Conservation (phyloP, 2,329 filamentous ascomycete genomes). For the Exophiala phaeomuriformis region DNA sequence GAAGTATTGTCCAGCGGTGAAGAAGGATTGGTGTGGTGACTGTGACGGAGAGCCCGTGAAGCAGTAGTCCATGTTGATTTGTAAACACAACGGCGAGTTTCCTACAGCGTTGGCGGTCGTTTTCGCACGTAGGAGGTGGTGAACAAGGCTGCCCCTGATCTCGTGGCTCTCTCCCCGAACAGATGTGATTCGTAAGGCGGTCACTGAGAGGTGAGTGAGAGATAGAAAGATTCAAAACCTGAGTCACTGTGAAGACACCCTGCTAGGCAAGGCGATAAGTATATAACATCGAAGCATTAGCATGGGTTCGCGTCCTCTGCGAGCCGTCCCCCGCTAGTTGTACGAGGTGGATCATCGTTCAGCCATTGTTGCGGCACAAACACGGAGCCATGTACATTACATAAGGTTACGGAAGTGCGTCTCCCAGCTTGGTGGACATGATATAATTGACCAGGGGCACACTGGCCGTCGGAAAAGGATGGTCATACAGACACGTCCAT, state of each 20-base stretch:
- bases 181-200: no score
- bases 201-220: no score
- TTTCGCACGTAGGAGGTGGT: no score
- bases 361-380: slow-evolving; percentile 10
- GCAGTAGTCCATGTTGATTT: slow-evolving; percentile 23
- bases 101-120: background rate
- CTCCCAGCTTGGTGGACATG: background rate
- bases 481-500: background rate
- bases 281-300: slow-evolving; percentile 12
- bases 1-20: slow-evolving; percentile 23
- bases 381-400: background rate
- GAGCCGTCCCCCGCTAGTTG: slow-evolving; percentile 9
- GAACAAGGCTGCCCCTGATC: no score
- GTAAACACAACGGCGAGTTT: slow-evolving; percentile 9
- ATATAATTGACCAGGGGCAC: background rate
- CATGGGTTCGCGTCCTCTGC: slow-evolving; percentile 12
- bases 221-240: no score
- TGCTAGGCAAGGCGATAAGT: background rate
- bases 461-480: slow-evolving; percentile 22
- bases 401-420: background rate
- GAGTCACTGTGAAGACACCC: no score
- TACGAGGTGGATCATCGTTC: slow-evolving; percentile 19
- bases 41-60: slow-evolving; percentile 25
- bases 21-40: slow-evolving; percentile 24
- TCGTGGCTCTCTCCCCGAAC: no score